These are phyloP conservation scores for Daldinia grandis DNA, from an alignment of 495 filamentous ascomycete species.

Conservation along the genomic window DNA sequence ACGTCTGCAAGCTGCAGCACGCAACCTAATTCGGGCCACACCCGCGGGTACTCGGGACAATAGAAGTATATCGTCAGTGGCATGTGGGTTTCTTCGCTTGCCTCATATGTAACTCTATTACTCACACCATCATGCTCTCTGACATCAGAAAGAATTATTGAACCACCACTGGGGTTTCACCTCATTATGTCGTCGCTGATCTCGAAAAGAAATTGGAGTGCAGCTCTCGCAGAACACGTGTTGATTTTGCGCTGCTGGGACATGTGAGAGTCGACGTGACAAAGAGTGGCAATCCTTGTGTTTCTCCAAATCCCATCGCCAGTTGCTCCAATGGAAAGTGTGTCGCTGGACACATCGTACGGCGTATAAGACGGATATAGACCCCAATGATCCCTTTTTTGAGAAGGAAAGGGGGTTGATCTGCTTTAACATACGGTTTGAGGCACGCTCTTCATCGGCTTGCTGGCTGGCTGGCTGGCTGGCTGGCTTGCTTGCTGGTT, in stretches of 20 bases:
- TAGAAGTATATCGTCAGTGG: slow-evolving; percentile 25
- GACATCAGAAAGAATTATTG: slow-evolving; percentile 35
- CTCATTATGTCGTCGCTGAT: slow-evolving; percentile 20
- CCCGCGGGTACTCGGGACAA: slow-evolving; percentile 39
- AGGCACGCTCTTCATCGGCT: slow-evolving; percentile 22
- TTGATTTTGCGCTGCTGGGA: slow-evolving; percentile 30
- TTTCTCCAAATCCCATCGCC: slow-evolving; percentile 22
- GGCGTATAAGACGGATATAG: slow-evolving; percentile 24
- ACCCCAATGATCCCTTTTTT: slow-evolving; percentile 17
- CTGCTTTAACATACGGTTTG: slow-evolving; percentile 23
- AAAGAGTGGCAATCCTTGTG: slow-evolving; percentile 26
- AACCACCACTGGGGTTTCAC: slow-evolving; percentile 22
- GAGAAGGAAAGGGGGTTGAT: slow-evolving; percentile 30
- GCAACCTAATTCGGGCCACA: slow-evolving; percentile 34
- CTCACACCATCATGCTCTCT: slow-evolving; percentile 36
- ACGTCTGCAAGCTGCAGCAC: slow-evolving; percentile 33
- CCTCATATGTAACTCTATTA: slow-evolving; percentile 40
- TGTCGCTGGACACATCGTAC: slow-evolving; percentile 15
- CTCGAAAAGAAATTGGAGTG: slow-evolving; percentile 15
- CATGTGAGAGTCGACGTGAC: slow-evolving; percentile 33
- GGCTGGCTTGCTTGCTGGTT: slow-evolving; percentile 27
- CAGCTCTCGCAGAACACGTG: slow-evolving; percentile 36
- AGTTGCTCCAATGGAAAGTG: slow-evolving; percentile 17
- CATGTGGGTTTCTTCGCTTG: slow-evolving; percentile 37
- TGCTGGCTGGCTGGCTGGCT: no score